Conservation (phyloP, 73 alveolate species). For the Tetrahymena borealis region DNA sequence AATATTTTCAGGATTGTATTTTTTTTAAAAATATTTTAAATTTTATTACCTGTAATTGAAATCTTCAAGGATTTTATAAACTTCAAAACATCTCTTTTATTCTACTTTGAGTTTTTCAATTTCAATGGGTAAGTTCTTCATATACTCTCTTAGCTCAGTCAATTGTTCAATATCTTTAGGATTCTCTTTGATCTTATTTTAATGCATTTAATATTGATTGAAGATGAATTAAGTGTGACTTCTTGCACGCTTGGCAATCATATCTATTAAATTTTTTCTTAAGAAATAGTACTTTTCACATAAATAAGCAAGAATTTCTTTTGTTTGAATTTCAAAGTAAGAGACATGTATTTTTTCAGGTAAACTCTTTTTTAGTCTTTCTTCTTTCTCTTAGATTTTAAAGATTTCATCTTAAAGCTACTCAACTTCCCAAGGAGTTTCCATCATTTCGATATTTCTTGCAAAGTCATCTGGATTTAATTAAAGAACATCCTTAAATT, state of each 20-base stretch:
- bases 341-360: slow-evolving; percentile 92
- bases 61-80: slow-evolving; percentile 87
- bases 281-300: slow-evolving; percentile 86
- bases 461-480: slow-evolving; percentile 91
- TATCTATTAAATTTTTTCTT: slow-evolving; percentile 87
- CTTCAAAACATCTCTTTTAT: slow-evolving; percentile 74
- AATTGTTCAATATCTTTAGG: slow-evolving; percentile 93
- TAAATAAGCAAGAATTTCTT: slow-evolving; percentile 85
- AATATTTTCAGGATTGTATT: no score
- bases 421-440: slow-evolving; percentile 78
- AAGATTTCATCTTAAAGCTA: slow-evolving; percentile 84
- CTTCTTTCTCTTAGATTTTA: slow-evolving; percentile 84
- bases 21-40: no score
- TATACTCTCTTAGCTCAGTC: slow-evolving; percentile 88
- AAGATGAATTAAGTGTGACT: slow-evolving; percentile 79
- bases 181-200: slow-evolving; percentile 81
- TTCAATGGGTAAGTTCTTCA: slow-evolving; percentile 87
- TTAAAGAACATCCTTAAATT: slow-evolving; percentile 78
- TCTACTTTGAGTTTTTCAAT: slow-evolving; percentile 86
- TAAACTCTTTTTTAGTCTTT: slow-evolving; percentile 73
- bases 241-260: slow-evolving; percentile 94
- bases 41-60: slow-evolving; percentile 66
- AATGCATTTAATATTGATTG: slow-evolving; percentile 87
- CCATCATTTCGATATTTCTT: slow-evolving; percentile 77
- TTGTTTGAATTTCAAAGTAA: slow-evolving; percentile 90